Evolutionary conservation across 2,329 filamentous ascomycete genomes (phyloP), one percentile per base, ranked within the genome.

Genomic region (Arthrinium puccinioides): DNA sequence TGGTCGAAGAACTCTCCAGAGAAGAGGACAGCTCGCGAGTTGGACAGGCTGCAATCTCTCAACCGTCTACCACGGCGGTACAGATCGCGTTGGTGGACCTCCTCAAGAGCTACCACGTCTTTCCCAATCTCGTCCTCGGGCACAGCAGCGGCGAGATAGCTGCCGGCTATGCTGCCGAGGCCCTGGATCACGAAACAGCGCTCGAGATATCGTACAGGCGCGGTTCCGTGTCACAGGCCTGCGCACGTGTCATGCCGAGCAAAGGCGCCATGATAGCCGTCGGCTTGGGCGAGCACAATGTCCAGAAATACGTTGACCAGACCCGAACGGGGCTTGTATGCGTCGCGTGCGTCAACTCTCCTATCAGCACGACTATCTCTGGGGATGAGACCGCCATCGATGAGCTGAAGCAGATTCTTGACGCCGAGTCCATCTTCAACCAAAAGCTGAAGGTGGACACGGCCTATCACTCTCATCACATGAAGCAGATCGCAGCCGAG

Each of bases 51-150:
- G 46, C 51, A 8, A 28, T 50, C 20, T 44, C 50, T 13, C 53
- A 56, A 38, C 51, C 56, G 4, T 60, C 66, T 32, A 67, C 67
- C 29, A 57, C 52, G 2, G 57, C 49, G 3, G 34, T 62, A 1
- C 57, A 65, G 37, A 51, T 63, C 13, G 61, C 52, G 5, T 37
- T 64, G 3, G 52, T 62, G 4, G 51, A 59, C n/a, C 36, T 62
- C 1, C 54, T 63, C 25, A 27, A n/a, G 25, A 14, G 25, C 13
- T 14, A n/a, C 15, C 25, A 27, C 13, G 25, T 14, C 15, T 27
- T 14, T 6, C 13, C 6, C 25, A n/a, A 14, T 13, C 5, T 5
- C 16, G 14, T 14, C 5, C 26, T 28, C 14, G 16, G 26, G 4
- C 16, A 4, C 4, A 46, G 54, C 11, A 52, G 58, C 11, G 49